Percentiles rank a stretch among this genome's conserved stretches.
Conservation (phyloP, 495 filamentous ascomycete genomes). For the Aspergillus sparsus region DNA sequence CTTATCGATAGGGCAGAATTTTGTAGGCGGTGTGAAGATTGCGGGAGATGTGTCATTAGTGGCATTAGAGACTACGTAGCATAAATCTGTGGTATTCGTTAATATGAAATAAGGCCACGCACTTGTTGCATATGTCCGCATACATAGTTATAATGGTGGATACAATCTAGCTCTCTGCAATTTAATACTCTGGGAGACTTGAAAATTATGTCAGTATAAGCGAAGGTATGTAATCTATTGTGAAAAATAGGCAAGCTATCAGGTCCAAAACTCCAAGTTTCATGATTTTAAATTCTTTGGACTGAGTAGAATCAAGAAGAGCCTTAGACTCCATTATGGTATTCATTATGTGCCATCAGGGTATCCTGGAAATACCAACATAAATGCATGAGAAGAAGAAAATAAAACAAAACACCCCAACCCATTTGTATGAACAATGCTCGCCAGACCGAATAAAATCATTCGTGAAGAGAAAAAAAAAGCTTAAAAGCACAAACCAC, state of each 20-base stretch:
- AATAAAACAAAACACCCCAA: slow-evolving; percentile 11
- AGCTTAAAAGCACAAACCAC: slow-evolving; percentile 2
- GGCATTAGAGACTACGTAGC: background rate
- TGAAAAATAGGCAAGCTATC: background rate
- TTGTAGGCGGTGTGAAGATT: slow-evolving; percentile 7
- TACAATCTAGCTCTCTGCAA: too few relatives aligned
- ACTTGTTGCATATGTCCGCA: background rate
- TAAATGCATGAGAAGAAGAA: slow-evolving; percentile 17
- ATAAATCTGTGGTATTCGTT: background rate
- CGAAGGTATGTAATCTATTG: too few relatives aligned
- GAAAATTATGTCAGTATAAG: too few relatives aligned
- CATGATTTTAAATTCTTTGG: background rate
- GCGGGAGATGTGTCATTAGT: slow-evolving; percentile 15
- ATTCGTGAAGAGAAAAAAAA: slow-evolving; percentile 12
- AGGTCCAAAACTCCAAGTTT: background rate
- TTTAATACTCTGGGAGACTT: too few relatives aligned
- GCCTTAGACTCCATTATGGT: slow-evolving; percentile 41
- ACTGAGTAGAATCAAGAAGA: background rate
- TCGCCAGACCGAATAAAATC: slow-evolving; percentile 6
- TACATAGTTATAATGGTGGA: too few relatives aligned
- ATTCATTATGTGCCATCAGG: slow-evolving; percentile 27
- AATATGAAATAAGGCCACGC: slow-evolving; percentile 9
- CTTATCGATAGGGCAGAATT: slow-evolving; percentile 26
- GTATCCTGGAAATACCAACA: slow-evolving; percentile 30
- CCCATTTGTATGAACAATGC: slow-evolving; percentile 22